Evolutionary conservation across 208 protist genomes (phyloP), one percentile per base, ranked within the genome.

Genomic region (Polymyxa betae): DNA sequence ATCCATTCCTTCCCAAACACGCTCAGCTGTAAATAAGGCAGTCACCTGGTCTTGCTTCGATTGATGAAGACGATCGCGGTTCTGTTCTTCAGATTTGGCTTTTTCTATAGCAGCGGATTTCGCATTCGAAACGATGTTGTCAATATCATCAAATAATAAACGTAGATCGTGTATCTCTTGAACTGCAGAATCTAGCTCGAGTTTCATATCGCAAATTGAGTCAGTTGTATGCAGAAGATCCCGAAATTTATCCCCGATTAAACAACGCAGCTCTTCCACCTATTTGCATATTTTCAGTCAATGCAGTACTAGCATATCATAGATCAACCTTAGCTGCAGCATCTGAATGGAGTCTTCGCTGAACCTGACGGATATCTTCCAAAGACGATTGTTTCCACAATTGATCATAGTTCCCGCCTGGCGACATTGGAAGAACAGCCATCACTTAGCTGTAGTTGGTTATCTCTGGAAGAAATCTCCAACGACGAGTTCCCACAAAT

Each of bases 241-340:
- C 5, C 72, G 72, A 43, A 82, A 82, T 35, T n/a, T 5, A n/a
- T 82, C 72, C 12, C 72, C 72, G n/a, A 82, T 43, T 43, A 82
- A n/a, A 43, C 35, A 20, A 20, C 72, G 72, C n/a, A 82, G n/a
- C n/a, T 35, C 72, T 12, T 35, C 72, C 16, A 82, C 72, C 72
- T 82, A 24, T 29, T 29, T 5, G 5, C 24, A 60, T 60, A 60
- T 60, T 60, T 60, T 29, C 49, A 60, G 5, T 60, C 49, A 60
- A 24, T 29, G 49, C 49, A 29, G 49, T 29, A 60, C 12, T 5
- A 60, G 5, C 24, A 29, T 24, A 60, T 29, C 24, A 29, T 24
- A 24, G 49, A 60, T 60, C 5, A 24, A 60, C 49, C 49, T 60
- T 60, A 5, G 5, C 49, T 29, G 49, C 5, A 60, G 49, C 49